These are phyloP conservation scores for Isatis lusitanica DNA, from an alignment of 441 rosid species.

Conservation along the genomic window DNA sequence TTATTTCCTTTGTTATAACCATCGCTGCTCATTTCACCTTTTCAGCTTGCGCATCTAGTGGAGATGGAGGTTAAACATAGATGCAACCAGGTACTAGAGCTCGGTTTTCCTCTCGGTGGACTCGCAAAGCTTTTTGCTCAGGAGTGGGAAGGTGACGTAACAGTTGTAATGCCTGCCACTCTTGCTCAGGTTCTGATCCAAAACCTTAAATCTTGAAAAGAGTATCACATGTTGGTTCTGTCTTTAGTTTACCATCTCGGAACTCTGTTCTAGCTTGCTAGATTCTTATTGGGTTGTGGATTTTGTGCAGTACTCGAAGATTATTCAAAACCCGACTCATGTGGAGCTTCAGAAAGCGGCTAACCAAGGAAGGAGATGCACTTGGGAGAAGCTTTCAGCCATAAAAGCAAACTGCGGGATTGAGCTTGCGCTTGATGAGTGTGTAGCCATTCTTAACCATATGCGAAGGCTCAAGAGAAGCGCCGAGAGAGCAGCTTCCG, in stretches of 20 bases:
- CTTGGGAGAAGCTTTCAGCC: slow-evolving; percentile 99
- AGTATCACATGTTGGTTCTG: too few species aligned
- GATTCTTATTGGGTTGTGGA: slow-evolving; percentile 14
- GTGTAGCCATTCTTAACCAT: slow-evolving; percentile 86
- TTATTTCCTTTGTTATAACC: neutral
- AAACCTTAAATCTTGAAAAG: neutral
- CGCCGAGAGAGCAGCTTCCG: slow-evolving; percentile 85
- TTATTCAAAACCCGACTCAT: slow-evolving; percentile 78
- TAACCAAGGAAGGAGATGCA: slow-evolving; percentile 96
- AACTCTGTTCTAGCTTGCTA: neutral
- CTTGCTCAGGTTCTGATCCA: slow-evolving; percentile 72
- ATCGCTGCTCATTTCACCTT: neutral
- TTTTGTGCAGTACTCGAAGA: slow-evolving; percentile 65
- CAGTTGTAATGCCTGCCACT: slow-evolving; percentile 96
- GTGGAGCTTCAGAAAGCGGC: slow-evolving; percentile 89
- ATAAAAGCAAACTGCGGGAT: slow-evolving; percentile 95
- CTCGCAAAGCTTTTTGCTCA: slow-evolving; percentile 90
- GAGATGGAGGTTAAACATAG: slow-evolving; percentile 98
- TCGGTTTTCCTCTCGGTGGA: slow-evolving; percentile 93
- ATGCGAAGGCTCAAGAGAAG: slow-evolving; percentile 95
- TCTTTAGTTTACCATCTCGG: too few species aligned
- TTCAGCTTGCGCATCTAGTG: slow-evolving; percentile 82
- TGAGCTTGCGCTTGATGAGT: slow-evolving; percentile 94
- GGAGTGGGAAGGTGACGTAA: slow-evolving; percentile 98
- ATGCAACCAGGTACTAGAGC: slow-evolving; percentile 81